Evolutionary conservation across 345 rosid species (phyloP).

Genomic region (Salix viminalis): DNA sequence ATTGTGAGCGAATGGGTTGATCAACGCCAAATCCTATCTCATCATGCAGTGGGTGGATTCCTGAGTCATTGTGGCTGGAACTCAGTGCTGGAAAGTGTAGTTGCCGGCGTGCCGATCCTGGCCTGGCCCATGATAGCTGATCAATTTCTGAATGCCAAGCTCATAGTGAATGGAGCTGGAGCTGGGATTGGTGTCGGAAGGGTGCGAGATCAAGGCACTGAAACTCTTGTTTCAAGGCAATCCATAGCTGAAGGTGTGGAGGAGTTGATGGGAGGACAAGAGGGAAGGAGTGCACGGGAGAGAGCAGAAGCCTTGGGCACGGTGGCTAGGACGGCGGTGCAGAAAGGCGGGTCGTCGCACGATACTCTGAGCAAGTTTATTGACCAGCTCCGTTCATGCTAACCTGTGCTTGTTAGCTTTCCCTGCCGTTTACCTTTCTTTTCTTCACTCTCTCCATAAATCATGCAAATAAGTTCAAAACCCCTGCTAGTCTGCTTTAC

Average conservation of each 20-base stretch:
- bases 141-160: slow-evolving; percentile 18
- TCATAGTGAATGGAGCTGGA: slow-evolving; percentile 21
- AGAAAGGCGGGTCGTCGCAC: slow-evolving; percentile 14
- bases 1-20: slow-evolving; percentile 22
- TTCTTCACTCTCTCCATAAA: not conserved
- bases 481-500: too few relatives aligned
- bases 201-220: not conserved
- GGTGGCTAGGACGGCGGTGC: slow-evolving; percentile 15
- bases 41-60: slow-evolving; percentile 19
- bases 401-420: not conserved
- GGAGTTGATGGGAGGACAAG: slow-evolving; percentile 21
- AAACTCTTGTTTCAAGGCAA: not conserved
- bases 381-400: not conserved
- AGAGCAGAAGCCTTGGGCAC: slow-evolving; percentile 14
- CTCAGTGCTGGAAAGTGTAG: slow-evolving; percentile 15
- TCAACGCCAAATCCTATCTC: slow-evolving; percentile 16
- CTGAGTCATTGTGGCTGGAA: slow-evolving; percentile 28
- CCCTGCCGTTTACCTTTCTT: not conserved
- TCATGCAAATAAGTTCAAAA: not conserved
- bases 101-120: slow-evolving; percentile 18
- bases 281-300: slow-evolving; percentile 15
- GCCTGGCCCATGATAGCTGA: slow-evolving; percentile 30
- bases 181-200: slow-evolving; percentile 11
- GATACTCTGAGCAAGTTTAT: slow-evolving; percentile 9
- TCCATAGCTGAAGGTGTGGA: slow-evolving; percentile 17